Evolutionary conservation across 1,284 basidiomycete genomes (phyloP), one percentile per base, ranked within the genome.

Genomic region (Sphagnurus paluster): DNA sequence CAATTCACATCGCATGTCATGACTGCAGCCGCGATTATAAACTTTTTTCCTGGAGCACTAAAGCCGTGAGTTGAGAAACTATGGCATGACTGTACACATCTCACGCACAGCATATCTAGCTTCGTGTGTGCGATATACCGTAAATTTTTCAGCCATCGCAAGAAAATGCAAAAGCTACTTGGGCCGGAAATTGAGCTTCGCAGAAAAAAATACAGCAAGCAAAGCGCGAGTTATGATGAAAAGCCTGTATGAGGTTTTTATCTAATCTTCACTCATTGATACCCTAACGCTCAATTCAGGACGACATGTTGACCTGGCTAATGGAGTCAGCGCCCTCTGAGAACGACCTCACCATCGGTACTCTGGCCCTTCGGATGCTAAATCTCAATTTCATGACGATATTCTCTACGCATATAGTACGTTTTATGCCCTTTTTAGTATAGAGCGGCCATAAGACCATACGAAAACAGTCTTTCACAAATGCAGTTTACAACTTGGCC

Each of bases 241-340:
- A 52, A 48, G 29, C 46, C 45, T 11, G 50, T 48, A 4, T 8
- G 26, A 9, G 26, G 28, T 54, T 6, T 23, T 21, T 36, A 25
- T 36, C 19, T 6, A 25, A 21, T n/a, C 8, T n/a, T 13, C 19
- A 19, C 16, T 30, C 32, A 29, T 33, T 38, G 20, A 20, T 36
- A 67, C 11, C 5, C 17, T 13, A 13, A n/a, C n/a, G n/a, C n/a
- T n/a, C n/a, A 11, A 16, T 9, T 23, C 24, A 44, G 42, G 48
- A 52, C 38, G 72, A 76, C 54, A 55, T 74, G 61, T 57, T 77
- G 8, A 63, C 64, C 17, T 75, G 74, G 74, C 56, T 77, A n/a
- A 63, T 76, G 55, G 68, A 70, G n/a, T 62, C 61, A 13, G 65
- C 67, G 50, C 40, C 64, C 55, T 24, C 59, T 58, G 34, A 62